A percentile compares a stretch with the other conserved stretches of the same genome.
Conservation (phyloP, 1,284 basidiomycete species). For the Hortiboletus rubellus region DNA sequence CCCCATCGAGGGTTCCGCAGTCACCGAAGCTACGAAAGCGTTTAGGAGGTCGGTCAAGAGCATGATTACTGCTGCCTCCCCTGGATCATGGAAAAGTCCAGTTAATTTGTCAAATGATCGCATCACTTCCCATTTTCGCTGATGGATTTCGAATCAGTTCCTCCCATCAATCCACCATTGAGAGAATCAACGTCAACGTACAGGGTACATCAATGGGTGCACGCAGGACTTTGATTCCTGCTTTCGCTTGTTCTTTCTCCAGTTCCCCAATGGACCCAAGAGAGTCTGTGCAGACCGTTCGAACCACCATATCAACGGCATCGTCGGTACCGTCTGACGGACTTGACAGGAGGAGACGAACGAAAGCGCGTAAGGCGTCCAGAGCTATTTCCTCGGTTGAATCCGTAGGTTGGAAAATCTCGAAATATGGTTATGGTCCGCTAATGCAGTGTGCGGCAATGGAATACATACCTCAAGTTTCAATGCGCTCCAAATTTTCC, state of each 20-base stretch:
- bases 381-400: conserved; percentile 73
- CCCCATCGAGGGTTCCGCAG: conserved; percentile 3
- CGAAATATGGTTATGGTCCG: conserved; percentile 10
- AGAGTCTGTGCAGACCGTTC: conserved; percentile 78
- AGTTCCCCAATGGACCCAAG: conserved; percentile 79
- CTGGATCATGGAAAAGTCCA: conserved; percentile 73
- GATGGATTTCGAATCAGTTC: conserved; percentile 9
- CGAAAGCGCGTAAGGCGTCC: conserved; percentile 65
- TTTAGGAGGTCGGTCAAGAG: conserved; percentile 61
- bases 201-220: conserved; percentile 75
- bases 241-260: conserved; percentile 87
- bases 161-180: not conserved
- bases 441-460: not conserved
- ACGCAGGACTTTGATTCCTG: conserved; percentile 80
- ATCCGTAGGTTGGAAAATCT: conserved; percentile 93
- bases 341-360: conserved; percentile 66
- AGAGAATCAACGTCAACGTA: conserved; percentile 41
- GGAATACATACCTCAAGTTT: conserved; percentile 73
- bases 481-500: conserved; percentile 83
- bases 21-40: conserved; percentile 39
- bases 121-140: conserved; percentile 75
- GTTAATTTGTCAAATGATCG: conserved; percentile 73
- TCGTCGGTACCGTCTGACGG: conserved; percentile 37
- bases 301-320: conserved; percentile 61
- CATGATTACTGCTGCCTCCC: conserved; percentile 71